phyloP scores from a whole-genome alignment of 176 grass and related monocot genomes.

The Juncus effusus region DNA sequence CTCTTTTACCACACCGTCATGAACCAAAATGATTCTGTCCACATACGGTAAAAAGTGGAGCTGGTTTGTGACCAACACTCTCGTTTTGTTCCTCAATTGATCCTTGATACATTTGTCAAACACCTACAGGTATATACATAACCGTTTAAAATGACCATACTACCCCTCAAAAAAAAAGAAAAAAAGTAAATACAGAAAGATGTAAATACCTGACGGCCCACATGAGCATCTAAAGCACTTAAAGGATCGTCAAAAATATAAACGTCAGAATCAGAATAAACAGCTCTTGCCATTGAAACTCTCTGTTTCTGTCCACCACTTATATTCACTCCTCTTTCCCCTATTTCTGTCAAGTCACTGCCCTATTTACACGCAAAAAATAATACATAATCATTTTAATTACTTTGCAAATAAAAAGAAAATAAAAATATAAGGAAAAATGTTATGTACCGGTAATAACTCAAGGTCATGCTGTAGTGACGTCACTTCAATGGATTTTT shows the following conservation, averaged over 20 bases:
- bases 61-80: conserved; percentile 97
- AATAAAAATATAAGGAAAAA: not conserved
- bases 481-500: conserved; percentile 71
- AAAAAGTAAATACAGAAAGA: too few species aligned
- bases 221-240: conserved; percentile 97
- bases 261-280: conserved; percentile 95
- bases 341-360: conserved; percentile 96
- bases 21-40: conserved; percentile 80
- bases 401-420: conserved; percentile 9
- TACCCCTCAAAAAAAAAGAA: too few species aligned
- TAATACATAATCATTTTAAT: not conserved
- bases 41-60: conserved; percentile 96
- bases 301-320: conserved; percentile 98
- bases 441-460: conserved; percentile 66
- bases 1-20: conserved; percentile 95
- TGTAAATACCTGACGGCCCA: conserved; percentile 82
- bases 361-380: conserved; percentile 41
- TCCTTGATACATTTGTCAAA: conserved; percentile 99
- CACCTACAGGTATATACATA: conserved; percentile 50
- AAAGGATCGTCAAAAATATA: conserved; percentile 99
- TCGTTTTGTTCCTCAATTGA: conserved; percentile 81
- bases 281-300: conserved; percentile 99
- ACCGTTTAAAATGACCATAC: conserved; percentile 12
- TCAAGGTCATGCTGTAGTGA: conserved; percentile 83
- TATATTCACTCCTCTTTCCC: conserved; percentile 99